Evolutionary conservation across 2,329 filamentous ascomycete genomes (phyloP), one percentile per base, ranked within the genome.

Genomic region (Aspergillus terreus): DNA sequence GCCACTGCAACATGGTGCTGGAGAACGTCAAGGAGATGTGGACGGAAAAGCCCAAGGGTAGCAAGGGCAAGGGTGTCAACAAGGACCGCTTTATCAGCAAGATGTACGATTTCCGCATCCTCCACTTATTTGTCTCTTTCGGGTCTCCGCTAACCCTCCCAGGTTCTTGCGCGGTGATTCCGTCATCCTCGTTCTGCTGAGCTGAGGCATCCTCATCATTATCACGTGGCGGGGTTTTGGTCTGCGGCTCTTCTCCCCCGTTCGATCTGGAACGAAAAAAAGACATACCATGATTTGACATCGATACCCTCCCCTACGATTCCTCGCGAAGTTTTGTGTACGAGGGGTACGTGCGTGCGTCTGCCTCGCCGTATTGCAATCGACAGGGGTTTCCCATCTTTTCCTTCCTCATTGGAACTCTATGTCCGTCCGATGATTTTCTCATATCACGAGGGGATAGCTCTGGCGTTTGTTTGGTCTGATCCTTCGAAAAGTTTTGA

Each of bases 11-110:
- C 77, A 97, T 99, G 94, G 89, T 96, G 3, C 79, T 96, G 44
- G 91, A 96, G 79, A 96, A 96, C 63, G 91, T 95, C 41, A 95
- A 95, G 81, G 94, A 99, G 78, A 97, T 99, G 92, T 99, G 94
- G 94, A 96, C 92, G 9, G 94, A 99, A 77, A 94, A 88, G 50
- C 91, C 92, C 45, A 81, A 89, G 66, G 85, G 88, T 19, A 87
- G 86, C 59, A 92, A 92, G 60, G 94, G 92, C 79, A 92, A 91
- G 76, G 92, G 92, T 50, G 90, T 97, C 57, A 99, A 99, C 78
- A 96, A 97, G 83, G 94, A 99, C 74, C 82, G 94, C 40, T 96
- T 96, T 74, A 94, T 97, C 67, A 95, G 90, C 81, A 96, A 96
- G 79, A 92, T 96, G 92, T 92, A 71, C 61, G 85, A 41, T 27